A percentile compares a stretch with the other conserved stretches of the same genome.
Conservation (phyloP, 768 basidiomycete species). For the Cyathus striatus region DNA sequence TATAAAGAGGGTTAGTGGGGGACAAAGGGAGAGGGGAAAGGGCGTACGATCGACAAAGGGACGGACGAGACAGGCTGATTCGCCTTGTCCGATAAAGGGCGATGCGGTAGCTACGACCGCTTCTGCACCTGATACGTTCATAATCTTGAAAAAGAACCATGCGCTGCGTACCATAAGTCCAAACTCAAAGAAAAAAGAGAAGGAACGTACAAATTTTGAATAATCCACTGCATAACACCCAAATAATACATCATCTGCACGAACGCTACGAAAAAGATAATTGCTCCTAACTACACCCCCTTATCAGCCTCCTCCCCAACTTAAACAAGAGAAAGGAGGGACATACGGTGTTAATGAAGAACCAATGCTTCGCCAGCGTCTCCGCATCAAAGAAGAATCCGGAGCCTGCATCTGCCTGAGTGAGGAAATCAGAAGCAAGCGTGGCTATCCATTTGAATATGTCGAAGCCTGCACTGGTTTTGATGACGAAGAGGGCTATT, state of each 20-base stretch:
- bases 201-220: slow-evolving; percentile 69
- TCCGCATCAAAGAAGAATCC: slow-evolving; percentile 78
- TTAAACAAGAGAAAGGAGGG: not conserved
- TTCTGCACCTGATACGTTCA: slow-evolving; percentile 93
- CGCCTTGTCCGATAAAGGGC: slow-evolving; percentile 90
- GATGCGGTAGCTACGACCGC: slow-evolving; percentile 90
- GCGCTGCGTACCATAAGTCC: slow-evolving; percentile 43
- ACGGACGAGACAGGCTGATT: slow-evolving; percentile 79
- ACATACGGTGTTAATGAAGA: slow-evolving; percentile 75
- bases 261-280: slow-evolving; percentile 94
- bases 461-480: slow-evolving; percentile 74
- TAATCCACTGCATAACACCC: slow-evolving; percentile 92
- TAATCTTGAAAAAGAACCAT: slow-evolving; percentile 89
- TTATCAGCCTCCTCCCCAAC: slow-evolving; percentile 3
- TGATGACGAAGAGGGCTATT: slow-evolving; percentile 87
- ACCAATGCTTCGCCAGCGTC: slow-evolving; percentile 67
- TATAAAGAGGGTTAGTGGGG: not conserved
- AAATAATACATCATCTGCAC: slow-evolving; percentile 89
- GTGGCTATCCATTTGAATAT: slow-evolving; percentile 82
- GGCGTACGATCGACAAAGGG: slow-evolving; percentile 68
- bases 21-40: slow-evolving; percentile 5
- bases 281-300: slow-evolving; percentile 50
- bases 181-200: not conserved
- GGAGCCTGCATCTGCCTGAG: slow-evolving; percentile 63
- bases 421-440: slow-evolving; percentile 77